These are phyloP conservation scores for Tulasnella sp. DNA, from an alignment of 768 basidiomycete species.

Conservation along the genomic window DNA sequence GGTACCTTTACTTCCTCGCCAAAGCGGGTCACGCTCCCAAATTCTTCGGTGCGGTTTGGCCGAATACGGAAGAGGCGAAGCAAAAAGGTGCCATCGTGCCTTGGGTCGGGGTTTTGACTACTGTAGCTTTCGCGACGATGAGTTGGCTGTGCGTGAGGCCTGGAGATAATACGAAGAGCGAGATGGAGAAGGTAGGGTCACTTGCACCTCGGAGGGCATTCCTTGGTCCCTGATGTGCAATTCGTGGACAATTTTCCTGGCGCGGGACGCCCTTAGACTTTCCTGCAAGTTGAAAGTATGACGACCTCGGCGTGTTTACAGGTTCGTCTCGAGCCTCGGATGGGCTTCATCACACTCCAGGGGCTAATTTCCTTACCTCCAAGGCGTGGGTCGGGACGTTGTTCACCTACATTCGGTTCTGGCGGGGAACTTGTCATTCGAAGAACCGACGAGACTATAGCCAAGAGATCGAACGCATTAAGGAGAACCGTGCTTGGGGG, in stretches of 20 bases:
- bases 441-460: background rate
- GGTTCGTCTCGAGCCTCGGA: background rate
- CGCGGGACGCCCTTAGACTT: background rate
- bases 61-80: background rate
- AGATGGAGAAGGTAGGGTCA: background rate
- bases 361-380: background rate
- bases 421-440: background rate
- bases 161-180: constrained; percentile 10
- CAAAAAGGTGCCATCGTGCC: constrained; percentile 12
- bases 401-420: constrained; percentile 19
- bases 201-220: too few species aligned
- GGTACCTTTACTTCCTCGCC: constrained; percentile 24
- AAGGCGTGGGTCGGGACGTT: constrained; percentile 27
- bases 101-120: background rate
- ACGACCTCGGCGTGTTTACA: constrained; percentile 22
- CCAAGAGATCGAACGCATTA: background rate
- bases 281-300: background rate
- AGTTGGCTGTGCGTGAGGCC: constrained; percentile 17
- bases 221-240: background rate
- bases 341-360: too few species aligned
- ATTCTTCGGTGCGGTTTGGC: constrained; percentile 23
- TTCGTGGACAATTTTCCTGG: background rate
- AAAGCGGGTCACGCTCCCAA: constrained; percentile 26
- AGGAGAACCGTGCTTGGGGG: background rate
- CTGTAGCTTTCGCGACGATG: constrained; percentile 2